phyloP scores from a whole-genome alignment of 176 grass and related monocot genomes.

The Cenchrus fungigraminus region DNA sequence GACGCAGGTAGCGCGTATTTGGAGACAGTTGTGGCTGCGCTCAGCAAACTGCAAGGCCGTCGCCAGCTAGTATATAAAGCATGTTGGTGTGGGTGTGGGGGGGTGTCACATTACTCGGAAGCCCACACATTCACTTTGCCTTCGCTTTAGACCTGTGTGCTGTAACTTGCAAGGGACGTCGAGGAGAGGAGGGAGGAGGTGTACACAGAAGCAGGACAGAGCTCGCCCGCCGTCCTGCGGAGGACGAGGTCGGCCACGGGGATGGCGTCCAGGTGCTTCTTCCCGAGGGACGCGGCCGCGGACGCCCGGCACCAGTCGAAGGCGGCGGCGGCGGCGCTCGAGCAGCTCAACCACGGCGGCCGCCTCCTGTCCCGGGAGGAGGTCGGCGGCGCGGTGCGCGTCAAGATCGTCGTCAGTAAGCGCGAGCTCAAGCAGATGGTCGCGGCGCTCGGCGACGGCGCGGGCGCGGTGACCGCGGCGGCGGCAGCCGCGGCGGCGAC shows the following conservation, averaged over 20 bases:
- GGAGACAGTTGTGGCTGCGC: constrained; percentile 50
- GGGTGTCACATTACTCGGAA: constrained; percentile 41
- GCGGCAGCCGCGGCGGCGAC: constrained; percentile 19
- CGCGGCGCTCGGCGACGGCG: constrained; percentile 45
- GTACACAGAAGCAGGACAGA: background rate
- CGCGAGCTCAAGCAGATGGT: constrained; percentile 92
- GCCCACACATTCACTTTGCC: constrained; percentile 56
- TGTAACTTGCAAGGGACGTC: constrained; percentile 62
- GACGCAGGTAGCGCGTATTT: background rate
- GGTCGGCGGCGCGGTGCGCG: constrained; percentile 66
- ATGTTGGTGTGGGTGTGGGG: background rate
- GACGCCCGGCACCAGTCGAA: constrained; percentile 28
- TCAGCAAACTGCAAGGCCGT: constrained; percentile 6
- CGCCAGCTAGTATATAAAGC: constrained; percentile 49
- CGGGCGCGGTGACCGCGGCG: constrained; percentile 15
- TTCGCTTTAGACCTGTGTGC: constrained; percentile 44
- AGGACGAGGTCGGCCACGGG: background rate
- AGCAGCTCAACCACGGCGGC: constrained; percentile 58
- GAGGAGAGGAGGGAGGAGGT: constrained; percentile 1
- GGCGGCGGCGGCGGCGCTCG: constrained; percentile 43
- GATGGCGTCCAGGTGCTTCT: constrained; percentile 62
- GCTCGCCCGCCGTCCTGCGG: background rate
- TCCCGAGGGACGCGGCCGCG: constrained; percentile 47
- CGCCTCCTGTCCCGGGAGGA: constrained; percentile 68
- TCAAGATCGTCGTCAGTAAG: constrained; percentile 93